Conservation (phyloP, 371 early-diverging fungal species). For the Syncephalastrum monosporum region DNA sequence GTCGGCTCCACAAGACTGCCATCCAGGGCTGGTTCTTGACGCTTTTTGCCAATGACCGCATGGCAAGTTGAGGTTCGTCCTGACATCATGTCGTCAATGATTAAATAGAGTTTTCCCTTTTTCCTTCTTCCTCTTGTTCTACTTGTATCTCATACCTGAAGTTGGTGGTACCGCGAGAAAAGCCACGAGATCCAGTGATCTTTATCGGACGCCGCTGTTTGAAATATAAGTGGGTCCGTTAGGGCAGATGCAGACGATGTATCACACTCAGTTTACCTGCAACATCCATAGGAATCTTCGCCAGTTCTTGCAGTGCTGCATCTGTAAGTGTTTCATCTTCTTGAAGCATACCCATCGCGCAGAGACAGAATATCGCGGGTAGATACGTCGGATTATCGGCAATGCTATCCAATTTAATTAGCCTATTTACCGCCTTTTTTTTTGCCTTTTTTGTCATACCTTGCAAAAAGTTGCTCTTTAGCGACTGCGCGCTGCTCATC, state of each 20-base stretch:
- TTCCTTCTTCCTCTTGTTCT: slow-evolving; percentile 7
- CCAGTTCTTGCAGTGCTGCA: slow-evolving; percentile 74
- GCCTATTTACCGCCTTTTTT: slow-evolving; percentile 35
- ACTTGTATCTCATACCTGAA: slow-evolving; percentile 25
- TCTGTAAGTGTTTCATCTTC: slow-evolving; percentile 73
- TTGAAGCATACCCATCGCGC: slow-evolving; percentile 77
- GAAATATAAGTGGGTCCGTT: background rate
- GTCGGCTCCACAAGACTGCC: slow-evolving; percentile 32
- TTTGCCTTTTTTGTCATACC: slow-evolving; percentile 42
- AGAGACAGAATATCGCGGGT: slow-evolving; percentile 72
- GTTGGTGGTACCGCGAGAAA: slow-evolving; percentile 32
- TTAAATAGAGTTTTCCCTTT: background rate
- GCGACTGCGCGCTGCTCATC: slow-evolving; percentile 77
- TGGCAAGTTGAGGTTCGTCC: slow-evolving; percentile 25
- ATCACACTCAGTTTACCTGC: slow-evolving; percentile 31
- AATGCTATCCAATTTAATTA: slow-evolving; percentile 40
- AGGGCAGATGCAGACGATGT: background rate
- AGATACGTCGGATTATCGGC: slow-evolving; percentile 53
- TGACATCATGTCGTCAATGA: slow-evolving; percentile 8
- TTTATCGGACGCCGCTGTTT: slow-evolving; percentile 34
- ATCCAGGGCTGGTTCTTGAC: slow-evolving; percentile 44
- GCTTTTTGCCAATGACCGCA: slow-evolving; percentile 30
- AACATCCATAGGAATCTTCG: slow-evolving; percentile 52
- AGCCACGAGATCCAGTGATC: slow-evolving; percentile 37
- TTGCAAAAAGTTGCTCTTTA: slow-evolving; percentile 75